Evolutionary conservation across 768 basidiomycete species (phyloP), one percentile per base, ranked within the genome.

Genomic region (Mycena metata): DNA sequence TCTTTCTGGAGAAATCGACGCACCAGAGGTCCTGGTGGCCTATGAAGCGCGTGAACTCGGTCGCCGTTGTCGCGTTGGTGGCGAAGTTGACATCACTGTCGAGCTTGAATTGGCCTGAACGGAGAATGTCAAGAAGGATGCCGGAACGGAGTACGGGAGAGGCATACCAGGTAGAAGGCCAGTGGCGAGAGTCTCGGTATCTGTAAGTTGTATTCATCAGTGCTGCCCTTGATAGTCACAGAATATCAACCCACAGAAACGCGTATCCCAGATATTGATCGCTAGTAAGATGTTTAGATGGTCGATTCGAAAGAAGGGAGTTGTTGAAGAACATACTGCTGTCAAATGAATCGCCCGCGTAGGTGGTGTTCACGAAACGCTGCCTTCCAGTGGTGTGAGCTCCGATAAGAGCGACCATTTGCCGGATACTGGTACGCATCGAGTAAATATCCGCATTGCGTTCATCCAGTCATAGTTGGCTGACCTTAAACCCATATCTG

Each of bases 401-500:
- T 2, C 70, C 70, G 23, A 71, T 64, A 19, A 71, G 59, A 1
- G 70, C 67, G 49, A 71, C 64, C 16, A 66, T 41, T 26, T 71
- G 67, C 9, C 67, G 61, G 13, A 55, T 36, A 17, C 30, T 51
- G 66, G n/a, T n/a, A n/a, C n/a, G n/a, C n/a, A n/a, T n/a, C n/a
- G n/a, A n/a, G n/a, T n/a, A n/a, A n/a, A n/a, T n/a, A n/a, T n/a
- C n/a, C n/a, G n/a, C n/a, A n/a, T n/a, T n/a, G n/a, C n/a, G n/a
- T n/a, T n/a, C n/a, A n/a, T n/a, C n/a, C n/a, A n/a, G n/a, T n/a
- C n/a, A n/a, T n/a, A n/a, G n/a, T n/a, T n/a, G n/a, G n/a, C n/a
- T n/a, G n/a, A n/a, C n/a, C n/a, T n/a, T n/a, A 70, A 50, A 15
- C 69, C 69, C 69, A 67, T 67, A 24, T 70, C 69, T 13, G 59